phyloP scores from a whole-genome alignment of 805 yeast genomes.

The Nakazawaea siamensis region DNA sequence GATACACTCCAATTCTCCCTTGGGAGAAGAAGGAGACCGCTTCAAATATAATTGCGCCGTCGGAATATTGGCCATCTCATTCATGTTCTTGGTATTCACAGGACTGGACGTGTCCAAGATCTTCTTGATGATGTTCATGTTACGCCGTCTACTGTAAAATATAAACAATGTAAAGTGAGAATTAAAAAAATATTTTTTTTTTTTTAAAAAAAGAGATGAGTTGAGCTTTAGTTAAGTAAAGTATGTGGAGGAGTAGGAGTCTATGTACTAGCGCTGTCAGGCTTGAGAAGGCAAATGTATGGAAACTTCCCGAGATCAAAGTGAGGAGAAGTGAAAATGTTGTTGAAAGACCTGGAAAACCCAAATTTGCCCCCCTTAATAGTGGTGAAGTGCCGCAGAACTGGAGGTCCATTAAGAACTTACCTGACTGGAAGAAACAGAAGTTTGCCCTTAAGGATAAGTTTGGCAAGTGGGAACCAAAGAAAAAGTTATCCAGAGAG shows the following conservation, averaged over 20 bases:
- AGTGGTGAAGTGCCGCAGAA: conserved; percentile 30
- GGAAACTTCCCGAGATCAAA: conserved; percentile 12
- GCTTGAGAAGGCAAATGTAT: conserved; percentile 17
- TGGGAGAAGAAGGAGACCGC: conserved; percentile 73
- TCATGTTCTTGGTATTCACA: conserved; percentile 21
- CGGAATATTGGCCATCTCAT: conserved; percentile 61
- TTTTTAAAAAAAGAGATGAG: too few species aligned
- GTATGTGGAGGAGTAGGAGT: too few species aligned
- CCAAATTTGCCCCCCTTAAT: conserved; percentile 12
- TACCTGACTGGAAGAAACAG: conserved; percentile 68
- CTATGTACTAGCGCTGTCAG: too few species aligned
- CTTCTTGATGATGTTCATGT: conserved; percentile 67
- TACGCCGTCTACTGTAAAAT: too few species aligned
- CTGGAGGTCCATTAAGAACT: conserved; percentile 32
- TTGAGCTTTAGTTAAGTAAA: too few species aligned
- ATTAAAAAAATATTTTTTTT: too few species aligned
- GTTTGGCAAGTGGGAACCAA: conserved; percentile 62
- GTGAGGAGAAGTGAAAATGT: conserved; percentile 11
- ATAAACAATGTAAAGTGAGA: too few species aligned
- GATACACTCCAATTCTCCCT: conserved; percentile 77
- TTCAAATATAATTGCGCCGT: conserved; percentile 72
- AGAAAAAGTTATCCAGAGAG: conserved; percentile 55
- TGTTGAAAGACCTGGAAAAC: conserved; percentile 7
- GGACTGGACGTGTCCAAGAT: conserved; percentile 44
- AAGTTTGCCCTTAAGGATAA: conserved; percentile 56